Percentiles rank a stretch among this genome's conserved stretches.
phyloP scores from a whole-genome alignment of 768 basidiomycete species.

The Flagelloscypha sp. region DNA sequence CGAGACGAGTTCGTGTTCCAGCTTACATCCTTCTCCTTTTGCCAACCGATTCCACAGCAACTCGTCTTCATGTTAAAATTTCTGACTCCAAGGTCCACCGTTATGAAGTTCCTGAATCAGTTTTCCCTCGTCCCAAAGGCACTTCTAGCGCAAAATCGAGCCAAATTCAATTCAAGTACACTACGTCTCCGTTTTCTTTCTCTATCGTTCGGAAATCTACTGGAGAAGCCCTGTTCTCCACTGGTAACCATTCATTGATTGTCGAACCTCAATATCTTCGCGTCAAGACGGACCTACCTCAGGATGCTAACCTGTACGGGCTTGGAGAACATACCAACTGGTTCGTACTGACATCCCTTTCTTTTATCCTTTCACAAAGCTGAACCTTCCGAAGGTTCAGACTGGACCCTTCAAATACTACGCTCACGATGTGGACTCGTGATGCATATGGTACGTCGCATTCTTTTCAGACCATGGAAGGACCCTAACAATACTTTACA shows the following conservation, averaged over 20 bases:
- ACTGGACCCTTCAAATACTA: conserved; percentile 39
- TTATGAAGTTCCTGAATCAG: conserved; percentile 57
- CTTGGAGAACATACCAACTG: conserved; percentile 66
- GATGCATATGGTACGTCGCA: conserved; percentile 61
- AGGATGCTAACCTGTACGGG: conserved; percentile 64
- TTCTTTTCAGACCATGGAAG: no score
- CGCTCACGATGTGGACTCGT: conserved; percentile 53
- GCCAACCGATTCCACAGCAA: conserved; percentile 22
- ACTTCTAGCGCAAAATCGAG: conserved; percentile 23
- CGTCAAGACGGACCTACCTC: conserved; percentile 53
- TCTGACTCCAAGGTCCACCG: conserved; percentile 40
- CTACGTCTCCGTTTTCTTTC: conserved; percentile 53
- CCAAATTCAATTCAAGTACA: conserved; percentile 53
- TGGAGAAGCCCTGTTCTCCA: conserved; percentile 52
- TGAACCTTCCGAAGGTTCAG: no score
- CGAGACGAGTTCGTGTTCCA: conserved; percentile 39
- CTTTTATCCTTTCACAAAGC: no score
- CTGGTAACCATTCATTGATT: conserved; percentile 51
- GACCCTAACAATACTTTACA: no score
- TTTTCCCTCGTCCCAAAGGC: conserved; percentile 45
- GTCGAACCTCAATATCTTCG: conserved; percentile 75
- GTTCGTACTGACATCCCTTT: no score
- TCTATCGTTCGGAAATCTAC: conserved; percentile 41
- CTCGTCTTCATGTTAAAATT: conserved; percentile 59
- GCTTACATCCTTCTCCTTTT: not conserved